Conservation (phyloP, 768 basidiomycete species). For the Cubamyces lactineus region DNA sequence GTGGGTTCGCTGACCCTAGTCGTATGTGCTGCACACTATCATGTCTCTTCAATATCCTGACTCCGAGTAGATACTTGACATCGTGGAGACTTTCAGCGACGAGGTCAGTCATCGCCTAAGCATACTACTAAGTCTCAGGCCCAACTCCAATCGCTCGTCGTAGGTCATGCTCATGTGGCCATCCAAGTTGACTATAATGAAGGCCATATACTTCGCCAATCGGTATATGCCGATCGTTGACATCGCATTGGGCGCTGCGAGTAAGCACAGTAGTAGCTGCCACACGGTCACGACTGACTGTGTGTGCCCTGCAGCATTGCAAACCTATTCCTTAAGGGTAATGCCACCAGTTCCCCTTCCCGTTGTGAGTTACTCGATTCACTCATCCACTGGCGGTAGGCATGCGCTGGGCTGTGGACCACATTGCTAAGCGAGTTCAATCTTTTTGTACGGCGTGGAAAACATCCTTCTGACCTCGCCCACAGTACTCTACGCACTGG, state of each 20-base stretch:
- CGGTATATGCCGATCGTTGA: neutral
- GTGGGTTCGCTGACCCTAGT: neutral
- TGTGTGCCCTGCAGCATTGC: neutral
- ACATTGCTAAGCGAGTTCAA: neutral
- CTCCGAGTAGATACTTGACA: neutral
- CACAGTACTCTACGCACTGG: neutral
- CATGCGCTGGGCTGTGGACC: neutral
- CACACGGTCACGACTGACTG: neutral
- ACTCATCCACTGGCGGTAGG: neutral
- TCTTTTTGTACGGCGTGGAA: too few species aligned
- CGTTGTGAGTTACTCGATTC: neutral
- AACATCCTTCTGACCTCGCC: neutral
- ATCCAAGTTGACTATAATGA: neutral
- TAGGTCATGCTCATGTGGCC: neutral
- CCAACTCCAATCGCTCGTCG: neutral
- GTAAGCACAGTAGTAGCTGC: neutral
- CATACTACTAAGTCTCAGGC: neutral
- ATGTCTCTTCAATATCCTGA: too few species aligned
- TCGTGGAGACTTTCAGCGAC: slow-evolving; percentile 8
- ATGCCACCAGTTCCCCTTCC: too few species aligned
- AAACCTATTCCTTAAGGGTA: neutral
- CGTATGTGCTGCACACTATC: neutral
- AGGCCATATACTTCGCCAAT: neutral
- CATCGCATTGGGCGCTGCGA: neutral
- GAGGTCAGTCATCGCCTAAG: neutral